Percentiles rank a stretch among this genome's conserved stretches.
Conservation (phyloP, 139 green algal species). For the Microglena sp. region DNA sequence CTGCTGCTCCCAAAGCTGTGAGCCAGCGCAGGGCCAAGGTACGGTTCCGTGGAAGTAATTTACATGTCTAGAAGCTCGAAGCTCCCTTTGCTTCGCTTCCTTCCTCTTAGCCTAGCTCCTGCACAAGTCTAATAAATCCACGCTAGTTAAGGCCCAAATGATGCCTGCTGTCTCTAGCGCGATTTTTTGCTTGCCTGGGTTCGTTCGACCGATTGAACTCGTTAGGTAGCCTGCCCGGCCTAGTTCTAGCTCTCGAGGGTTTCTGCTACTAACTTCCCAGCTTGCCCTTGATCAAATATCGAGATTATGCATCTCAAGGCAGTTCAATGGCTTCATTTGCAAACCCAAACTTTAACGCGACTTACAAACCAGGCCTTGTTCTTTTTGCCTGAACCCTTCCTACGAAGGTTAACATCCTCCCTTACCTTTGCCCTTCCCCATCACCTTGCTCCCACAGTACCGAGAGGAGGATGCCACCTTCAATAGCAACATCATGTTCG, state of each 20-base stretch:
- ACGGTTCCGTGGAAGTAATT: neutral
- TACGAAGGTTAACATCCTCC: too few species aligned
- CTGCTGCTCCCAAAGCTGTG: conserved; percentile 47
- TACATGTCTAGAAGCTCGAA: neutral
- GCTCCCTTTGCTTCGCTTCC: neutral
- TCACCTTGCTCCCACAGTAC: conserved; percentile 20
- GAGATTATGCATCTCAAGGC: neutral
- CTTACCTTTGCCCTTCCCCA: neutral
- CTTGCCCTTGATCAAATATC: neutral
- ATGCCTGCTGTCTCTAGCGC: too few species aligned
- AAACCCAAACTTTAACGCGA: neutral
- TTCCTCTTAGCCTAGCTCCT: too few species aligned
- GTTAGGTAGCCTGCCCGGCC: too few species aligned
- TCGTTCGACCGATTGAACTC: neutral
- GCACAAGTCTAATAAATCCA: neutral
- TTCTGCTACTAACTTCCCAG: neutral
- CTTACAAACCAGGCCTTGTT: too few species aligned
- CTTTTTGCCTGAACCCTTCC: too few species aligned
- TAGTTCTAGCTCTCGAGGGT: too few species aligned
- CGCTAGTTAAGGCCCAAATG: too few species aligned
- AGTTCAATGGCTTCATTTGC: neutral
- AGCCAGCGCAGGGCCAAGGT: conserved; percentile 38
- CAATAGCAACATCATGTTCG: conserved; percentile 78
- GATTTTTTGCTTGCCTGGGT: too few species aligned
- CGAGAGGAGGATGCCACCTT: conserved; percentile 29